These are phyloP conservation scores for Symbiodinium pilosum DNA, from an alignment of 73 alveolate species.

Conservation along the genomic window DNA sequence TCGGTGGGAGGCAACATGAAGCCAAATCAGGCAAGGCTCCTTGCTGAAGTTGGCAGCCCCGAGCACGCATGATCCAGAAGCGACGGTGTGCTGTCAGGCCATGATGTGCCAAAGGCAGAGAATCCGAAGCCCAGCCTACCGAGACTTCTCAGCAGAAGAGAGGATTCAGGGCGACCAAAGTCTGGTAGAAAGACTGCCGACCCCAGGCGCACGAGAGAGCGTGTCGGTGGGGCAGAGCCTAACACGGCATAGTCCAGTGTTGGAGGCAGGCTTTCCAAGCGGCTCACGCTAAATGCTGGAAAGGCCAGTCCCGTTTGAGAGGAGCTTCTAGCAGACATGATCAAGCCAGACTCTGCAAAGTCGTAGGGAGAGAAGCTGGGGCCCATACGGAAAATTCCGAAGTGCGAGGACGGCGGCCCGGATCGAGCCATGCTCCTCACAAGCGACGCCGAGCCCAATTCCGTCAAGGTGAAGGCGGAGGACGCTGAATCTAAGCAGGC, in stretches of 20 bases:
- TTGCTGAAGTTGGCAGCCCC: background rate
- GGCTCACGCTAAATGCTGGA: background rate
- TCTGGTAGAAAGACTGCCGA: background rate
- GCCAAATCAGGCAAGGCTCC: background rate
- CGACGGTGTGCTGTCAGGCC: background rate
- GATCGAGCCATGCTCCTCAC: background rate
- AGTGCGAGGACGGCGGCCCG: background rate
- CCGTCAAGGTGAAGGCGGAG: background rate
- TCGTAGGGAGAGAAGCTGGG: background rate
- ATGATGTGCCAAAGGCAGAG: background rate
- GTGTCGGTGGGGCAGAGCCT: background rate
- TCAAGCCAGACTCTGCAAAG: background rate
- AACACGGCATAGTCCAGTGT: background rate
- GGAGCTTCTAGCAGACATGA: background rate
- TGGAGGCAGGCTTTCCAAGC: background rate
- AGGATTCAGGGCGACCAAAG: background rate
- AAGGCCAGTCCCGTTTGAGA: background rate
- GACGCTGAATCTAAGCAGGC: slow-evolving; percentile 14
- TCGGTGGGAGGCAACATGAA: background rate
- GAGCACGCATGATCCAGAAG: background rate
- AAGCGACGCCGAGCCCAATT: background rate
- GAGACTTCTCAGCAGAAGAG: background rate
- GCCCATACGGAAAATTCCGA: slow-evolving; percentile 13
- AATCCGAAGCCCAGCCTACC: background rate
- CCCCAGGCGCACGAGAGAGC: background rate